Conservation (phyloP, 176 grass and related monocot genomes). For the Miscanthus lutarioriparius region DNA sequence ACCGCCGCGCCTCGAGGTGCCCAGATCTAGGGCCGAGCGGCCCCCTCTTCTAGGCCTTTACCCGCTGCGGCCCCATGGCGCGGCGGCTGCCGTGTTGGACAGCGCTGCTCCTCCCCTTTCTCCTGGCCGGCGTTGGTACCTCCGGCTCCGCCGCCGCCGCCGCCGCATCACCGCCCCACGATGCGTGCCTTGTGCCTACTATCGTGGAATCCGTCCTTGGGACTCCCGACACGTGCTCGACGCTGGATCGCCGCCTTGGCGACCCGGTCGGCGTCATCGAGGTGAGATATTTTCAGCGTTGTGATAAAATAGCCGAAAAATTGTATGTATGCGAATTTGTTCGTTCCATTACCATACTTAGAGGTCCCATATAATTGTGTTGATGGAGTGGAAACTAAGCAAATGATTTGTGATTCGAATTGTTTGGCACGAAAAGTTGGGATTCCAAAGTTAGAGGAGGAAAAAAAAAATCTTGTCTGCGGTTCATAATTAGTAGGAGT, state of each 20-base stretch:
- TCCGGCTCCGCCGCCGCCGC: neutral
- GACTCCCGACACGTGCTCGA: slow-evolving; percentile 33
- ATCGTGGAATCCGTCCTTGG: slow-evolving; percentile 39
- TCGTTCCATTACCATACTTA: neutral
- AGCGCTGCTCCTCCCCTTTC: slow-evolving; percentile 36
- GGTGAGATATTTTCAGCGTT: slow-evolving; percentile 39
- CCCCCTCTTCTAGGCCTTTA: neutral
- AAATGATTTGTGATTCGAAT: neutral
- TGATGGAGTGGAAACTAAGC: neutral
- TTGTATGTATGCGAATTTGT: neutral
- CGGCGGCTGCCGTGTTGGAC: slow-evolving; percentile 25
- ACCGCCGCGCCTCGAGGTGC: neutral
- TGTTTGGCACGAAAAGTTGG: neutral
- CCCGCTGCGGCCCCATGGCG: slow-evolving; percentile 32
- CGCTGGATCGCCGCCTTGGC: slow-evolving; percentile 38
- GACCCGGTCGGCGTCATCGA: slow-evolving; percentile 62
- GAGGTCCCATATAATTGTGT: neutral
- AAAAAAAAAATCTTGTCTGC: neutral
- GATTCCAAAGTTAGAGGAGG: neutral
- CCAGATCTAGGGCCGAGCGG: slow-evolving; percentile 39
- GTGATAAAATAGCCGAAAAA: neutral
- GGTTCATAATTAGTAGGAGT: neutral
- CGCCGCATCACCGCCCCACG: neutral
- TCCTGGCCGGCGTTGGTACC: slow-evolving; percentile 18
- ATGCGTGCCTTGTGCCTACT: slow-evolving; percentile 34